Evolutionary conservation across 306 rosid genomes (phyloP), one percentile per base, ranked within the genome.

Genomic region (Begonia peltatifolia): DNA sequence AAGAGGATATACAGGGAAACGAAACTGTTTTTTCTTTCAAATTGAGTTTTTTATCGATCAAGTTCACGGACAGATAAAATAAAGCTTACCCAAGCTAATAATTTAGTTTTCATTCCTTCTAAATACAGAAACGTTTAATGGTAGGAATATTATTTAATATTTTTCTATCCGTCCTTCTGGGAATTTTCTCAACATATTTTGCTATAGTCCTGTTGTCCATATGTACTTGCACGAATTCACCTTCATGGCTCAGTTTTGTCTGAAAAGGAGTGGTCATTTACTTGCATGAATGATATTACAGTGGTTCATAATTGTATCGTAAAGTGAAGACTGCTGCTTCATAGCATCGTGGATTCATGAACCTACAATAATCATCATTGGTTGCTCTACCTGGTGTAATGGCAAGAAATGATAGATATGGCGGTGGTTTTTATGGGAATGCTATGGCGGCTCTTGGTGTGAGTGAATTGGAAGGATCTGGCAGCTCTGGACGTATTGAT

Each of bases 381-480:
- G 53, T 50, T 50, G 18, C 6, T 9, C 53, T n/a, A 50, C 17
- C 22, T 14, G 38, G 38, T 30, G 20, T 38, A 61, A 77, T 76
- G 71, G 71, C 71, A 4, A 86, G 71, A 70, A 71, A 70, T 64
- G 57, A 38, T 14, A 77, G 75, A 69, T 60, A 70, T 12, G 56
- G 78, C 47, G 83, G 84, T 44, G 76, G 79, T 42, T 77, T 77
- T 62, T 71, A 63, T 61, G 66, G 78, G 55, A 75, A 70, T 63
- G 76, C 79, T 5, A 42, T 70, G 12, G 78, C 58, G 57, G 68
- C 64, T 7, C 78, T 64, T 9, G 86, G 84, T 63, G 79, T 63
- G 4, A 82, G 82, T 63, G 89, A 83, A 67, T 87, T 77, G 12
- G 95, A 86, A 71, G 90, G 83, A 0, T 82, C 93, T 6, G 93